phyloP scores from a whole-genome alignment of 345 rosid genomes.

The Salix brachista region DNA sequence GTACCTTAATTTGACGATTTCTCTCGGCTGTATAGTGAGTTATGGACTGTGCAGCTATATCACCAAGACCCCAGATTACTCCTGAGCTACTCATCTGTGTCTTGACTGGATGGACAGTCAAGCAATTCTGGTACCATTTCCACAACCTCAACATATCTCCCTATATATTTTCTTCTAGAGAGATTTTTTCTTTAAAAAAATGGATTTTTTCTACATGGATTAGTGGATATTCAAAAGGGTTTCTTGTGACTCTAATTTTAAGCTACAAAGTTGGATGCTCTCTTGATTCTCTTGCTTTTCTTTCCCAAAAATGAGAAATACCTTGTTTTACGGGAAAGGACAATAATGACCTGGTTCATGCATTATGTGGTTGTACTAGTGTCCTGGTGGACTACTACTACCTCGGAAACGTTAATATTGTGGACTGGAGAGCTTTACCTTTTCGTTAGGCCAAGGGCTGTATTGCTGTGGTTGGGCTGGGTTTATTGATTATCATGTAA shows the following conservation, averaged over 20 bases:
- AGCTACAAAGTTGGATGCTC: too few relatives aligned
- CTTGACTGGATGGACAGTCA: slow-evolving; percentile 38
- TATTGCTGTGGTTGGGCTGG: too few relatives aligned
- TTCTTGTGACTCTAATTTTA: background rate
- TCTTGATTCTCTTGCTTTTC: background rate
- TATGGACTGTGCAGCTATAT: slow-evolving; percentile 40
- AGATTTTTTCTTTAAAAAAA: background rate
- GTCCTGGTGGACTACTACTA: background rate
- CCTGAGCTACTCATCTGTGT: slow-evolving; percentile 42
- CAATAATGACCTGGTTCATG: background rate
- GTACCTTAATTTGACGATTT: slow-evolving; percentile 21
- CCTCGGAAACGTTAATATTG: too few relatives aligned
- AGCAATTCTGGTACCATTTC: slow-evolving; percentile 43
- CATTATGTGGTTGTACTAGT: background rate
- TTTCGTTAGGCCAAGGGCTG: too few relatives aligned
- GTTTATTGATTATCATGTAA: too few relatives aligned
- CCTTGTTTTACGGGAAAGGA: too few relatives aligned
- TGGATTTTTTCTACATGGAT: background rate
- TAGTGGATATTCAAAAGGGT: background rate
- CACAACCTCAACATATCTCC: slow-evolving; percentile 28
- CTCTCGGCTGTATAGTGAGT: slow-evolving; percentile 21
- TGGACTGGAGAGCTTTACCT: too few relatives aligned
- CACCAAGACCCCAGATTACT: slow-evolving; percentile 44
- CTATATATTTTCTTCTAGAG: background rate
- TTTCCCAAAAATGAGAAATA: background rate